Evolutionary conservation across 2,329 filamentous ascomycete species (phyloP).

Genomic region (Diaporthe nobilis): DNA sequence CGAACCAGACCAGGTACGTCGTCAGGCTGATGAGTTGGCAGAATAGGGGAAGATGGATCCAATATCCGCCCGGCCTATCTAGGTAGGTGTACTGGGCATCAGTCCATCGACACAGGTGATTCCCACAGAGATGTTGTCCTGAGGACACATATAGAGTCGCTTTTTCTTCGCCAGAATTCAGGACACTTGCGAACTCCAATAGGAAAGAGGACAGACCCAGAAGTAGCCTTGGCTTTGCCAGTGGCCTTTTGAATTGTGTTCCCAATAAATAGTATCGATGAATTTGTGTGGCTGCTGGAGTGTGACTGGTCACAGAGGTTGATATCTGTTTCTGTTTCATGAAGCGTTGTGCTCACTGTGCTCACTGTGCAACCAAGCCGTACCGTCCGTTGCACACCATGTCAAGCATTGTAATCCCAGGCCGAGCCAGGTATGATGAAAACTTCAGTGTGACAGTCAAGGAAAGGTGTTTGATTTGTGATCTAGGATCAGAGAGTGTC

Average conservation of each 20-base stretch:
- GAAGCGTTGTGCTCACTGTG: not conserved
- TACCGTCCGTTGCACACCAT: not conserved
- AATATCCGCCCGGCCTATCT: not conserved
- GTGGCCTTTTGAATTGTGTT: not conserved
- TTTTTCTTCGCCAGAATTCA: not conserved
- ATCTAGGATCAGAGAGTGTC: slow-evolving; percentile 31
- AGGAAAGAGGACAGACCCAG: not conserved
- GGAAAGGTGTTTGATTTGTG: slow-evolving; percentile 33
- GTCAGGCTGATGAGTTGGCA: not conserved
- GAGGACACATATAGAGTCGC: not conserved
- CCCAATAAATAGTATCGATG: not conserved
- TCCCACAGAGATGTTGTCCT: not conserved
- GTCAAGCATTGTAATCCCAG: not conserved
- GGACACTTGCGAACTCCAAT: not conserved
- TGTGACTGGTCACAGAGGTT: not conserved
- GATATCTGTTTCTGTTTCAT: not conserved
- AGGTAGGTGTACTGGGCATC: not conserved
- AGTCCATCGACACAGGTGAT: not conserved
- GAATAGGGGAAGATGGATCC: not conserved
- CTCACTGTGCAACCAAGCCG: not conserved
- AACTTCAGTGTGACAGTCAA: not conserved
- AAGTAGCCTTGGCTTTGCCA: not conserved
- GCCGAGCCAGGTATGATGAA: not conserved
- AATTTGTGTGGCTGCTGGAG: not conserved
- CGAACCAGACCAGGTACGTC: not conserved